A percentile compares a stretch with the other conserved stretches of the same genome.
Evolutionary conservation across 2,329 filamentous ascomycete genomes (phyloP).

Genomic region (Hypoxylon sp.): DNA sequence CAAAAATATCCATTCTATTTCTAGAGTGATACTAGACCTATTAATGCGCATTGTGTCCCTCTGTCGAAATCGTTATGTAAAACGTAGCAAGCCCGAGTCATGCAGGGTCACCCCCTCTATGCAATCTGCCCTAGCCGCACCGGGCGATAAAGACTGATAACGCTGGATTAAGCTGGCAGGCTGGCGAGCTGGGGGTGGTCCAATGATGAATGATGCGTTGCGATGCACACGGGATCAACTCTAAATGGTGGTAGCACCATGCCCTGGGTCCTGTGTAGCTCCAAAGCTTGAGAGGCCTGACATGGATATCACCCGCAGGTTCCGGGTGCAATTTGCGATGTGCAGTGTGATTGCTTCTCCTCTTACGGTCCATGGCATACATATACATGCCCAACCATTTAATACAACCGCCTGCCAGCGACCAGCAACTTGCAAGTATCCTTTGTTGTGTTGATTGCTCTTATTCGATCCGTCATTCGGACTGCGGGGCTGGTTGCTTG

Average conservation of each 20-base stretch:
- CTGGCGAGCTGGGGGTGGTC: constrained; percentile 16
- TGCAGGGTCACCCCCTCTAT: constrained; percentile 29
- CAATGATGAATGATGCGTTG: constrained; percentile 41
- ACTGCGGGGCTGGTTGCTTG: constrained; percentile 27
- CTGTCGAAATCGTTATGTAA: neutral
- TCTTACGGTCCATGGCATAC: neutral
- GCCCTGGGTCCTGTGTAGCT: too few relatives aligned
- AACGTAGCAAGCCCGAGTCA: constrained; percentile 1
- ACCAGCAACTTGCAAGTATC: neutral
- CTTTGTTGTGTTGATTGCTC: constrained; percentile 27
- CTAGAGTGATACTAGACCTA: neutral
- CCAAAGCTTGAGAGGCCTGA: constrained; percentile 16
- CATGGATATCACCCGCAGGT: constrained; percentile 37
- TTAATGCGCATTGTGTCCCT: neutral
- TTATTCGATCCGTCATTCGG: constrained; percentile 10
- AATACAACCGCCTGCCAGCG: constrained; percentile 13
- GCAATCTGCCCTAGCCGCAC: constrained; percentile 29
- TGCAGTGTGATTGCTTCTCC: constrained; percentile 17
- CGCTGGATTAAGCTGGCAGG: constrained; percentile 20
- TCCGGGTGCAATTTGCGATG: too few relatives aligned
- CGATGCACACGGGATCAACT: constrained; percentile 43
- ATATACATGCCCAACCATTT: constrained; percentile 33
- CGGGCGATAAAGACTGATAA: constrained; percentile 19
- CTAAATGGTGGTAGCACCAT: constrained; percentile 20
- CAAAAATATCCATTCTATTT: neutral